These are phyloP conservation scores for Rhodotorula sp. DNA, from an alignment of 1,284 basidiomycete genomes.

Conservation along the genomic window DNA sequence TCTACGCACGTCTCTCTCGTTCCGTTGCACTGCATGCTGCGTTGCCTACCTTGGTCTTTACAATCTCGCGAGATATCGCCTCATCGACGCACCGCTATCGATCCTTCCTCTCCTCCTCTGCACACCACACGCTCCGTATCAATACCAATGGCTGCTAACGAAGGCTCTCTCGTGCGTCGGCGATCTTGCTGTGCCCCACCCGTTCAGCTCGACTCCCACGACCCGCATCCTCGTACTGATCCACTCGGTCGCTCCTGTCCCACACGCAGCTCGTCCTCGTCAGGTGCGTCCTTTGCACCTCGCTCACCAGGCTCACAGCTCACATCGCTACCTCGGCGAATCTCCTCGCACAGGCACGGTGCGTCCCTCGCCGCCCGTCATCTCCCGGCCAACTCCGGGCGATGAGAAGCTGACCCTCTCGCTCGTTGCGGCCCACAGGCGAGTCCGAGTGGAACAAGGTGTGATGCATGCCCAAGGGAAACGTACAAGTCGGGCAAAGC, in stretches of 20 bases:
- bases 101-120: neutral
- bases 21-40: neutral
- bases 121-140: neutral
- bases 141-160: constrained; percentile 6
- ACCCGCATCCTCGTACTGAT: neutral
- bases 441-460: constrained; percentile 36
- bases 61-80: too few species aligned
- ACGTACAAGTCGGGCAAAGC: neutral
- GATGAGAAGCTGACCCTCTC: neutral
- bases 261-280: constrained; percentile 36
- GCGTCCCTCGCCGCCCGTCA: neutral
- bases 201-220: neutral
- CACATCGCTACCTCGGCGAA: neutral
- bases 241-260: neutral
- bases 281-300: constrained; percentile 3
- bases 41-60: too few species aligned
- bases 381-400: neutral
- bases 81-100: too few species aligned
- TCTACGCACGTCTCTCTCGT: neutral
- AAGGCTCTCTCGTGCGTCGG: constrained; percentile 9
- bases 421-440: neutral
- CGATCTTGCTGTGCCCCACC: neutral
- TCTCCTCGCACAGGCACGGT: neutral
- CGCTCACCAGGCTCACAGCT: neutral
- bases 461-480: neutral